These are phyloP conservation scores for Plasmodium ovale DNA, from an alignment of 169 alveolate genomes.

Conservation along the genomic window DNA sequence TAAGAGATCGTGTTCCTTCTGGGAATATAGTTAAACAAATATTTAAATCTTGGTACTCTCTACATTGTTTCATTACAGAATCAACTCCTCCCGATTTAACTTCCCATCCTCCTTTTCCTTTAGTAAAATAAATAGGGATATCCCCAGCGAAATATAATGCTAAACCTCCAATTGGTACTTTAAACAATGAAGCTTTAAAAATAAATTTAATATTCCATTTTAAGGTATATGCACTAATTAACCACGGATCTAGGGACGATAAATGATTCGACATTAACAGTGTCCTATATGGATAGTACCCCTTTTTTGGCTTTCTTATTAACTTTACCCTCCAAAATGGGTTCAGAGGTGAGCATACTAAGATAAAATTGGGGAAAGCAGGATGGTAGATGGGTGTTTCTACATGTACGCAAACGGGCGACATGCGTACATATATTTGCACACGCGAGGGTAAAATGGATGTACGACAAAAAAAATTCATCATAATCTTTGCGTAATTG, in stretches of 20 bases:
- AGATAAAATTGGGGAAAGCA: background rate
- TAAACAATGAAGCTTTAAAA: slow-evolving; percentile 78
- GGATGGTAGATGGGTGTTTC: background rate
- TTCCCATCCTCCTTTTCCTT: slow-evolving; percentile 88
- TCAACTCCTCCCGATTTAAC: slow-evolving; percentile 78
- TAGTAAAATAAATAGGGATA: slow-evolving; percentile 78
- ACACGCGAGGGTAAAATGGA: no score
- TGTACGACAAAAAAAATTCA: no score
- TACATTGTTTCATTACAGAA: slow-evolving; percentile 77
- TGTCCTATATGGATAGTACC: slow-evolving; percentile 75
- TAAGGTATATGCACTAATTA: slow-evolving; percentile 61
- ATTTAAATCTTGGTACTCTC: slow-evolving; percentile 57
- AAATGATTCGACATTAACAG: slow-evolving; percentile 79
- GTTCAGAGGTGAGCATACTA: slow-evolving; percentile 57
- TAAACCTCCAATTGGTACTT: slow-evolving; percentile 84
- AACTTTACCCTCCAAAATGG: slow-evolving; percentile 82
- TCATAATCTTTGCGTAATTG: no score
- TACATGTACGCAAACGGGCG: background rate
- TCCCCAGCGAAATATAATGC: slow-evolving; percentile 71
- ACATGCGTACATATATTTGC: no score
- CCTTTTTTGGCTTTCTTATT: slow-evolving; percentile 47
- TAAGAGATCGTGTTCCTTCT: slow-evolving; percentile 89
- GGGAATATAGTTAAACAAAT: slow-evolving; percentile 85
- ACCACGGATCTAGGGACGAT: slow-evolving; percentile 86
- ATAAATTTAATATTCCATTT: slow-evolving; percentile 81